Evolutionary conservation across 768 basidiomycete genomes (phyloP), one percentile per base, ranked within the genome.

Genomic region (Pleurotus tuoliensis): DNA sequence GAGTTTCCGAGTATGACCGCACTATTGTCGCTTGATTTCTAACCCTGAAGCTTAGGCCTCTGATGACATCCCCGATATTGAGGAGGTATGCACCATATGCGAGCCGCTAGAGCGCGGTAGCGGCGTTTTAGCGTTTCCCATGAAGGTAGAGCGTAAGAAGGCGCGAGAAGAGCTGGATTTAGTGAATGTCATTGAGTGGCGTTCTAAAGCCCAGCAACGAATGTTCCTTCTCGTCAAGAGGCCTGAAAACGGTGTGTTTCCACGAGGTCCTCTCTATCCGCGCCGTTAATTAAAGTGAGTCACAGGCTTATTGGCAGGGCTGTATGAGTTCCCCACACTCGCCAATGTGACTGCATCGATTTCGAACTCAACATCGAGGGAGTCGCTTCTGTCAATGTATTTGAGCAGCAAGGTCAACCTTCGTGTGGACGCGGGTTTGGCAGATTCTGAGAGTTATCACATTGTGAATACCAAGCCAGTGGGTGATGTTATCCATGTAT

Each of bases 151-250:
- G 50, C 87, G 87, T 59, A 95, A 94, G 72, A 90, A 87, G 64
- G 82, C 86, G 9, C 78, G 93, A 50, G 86, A 90, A 67, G 95
- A 98, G 65, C 73, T 89, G 44, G 92, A 94, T 66, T 75, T 88
- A 12, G 92, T 96, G 11, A 89, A 84, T 62, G 85, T 93, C n/a
- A 72, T 96, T 27, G 92, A 94, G 71, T 95, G 92, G 90, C 72
- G 75, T 34, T 63, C 68, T 12, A 62, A 58, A 16, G 54, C 56
- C 12, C 55, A 66, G 20, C 70, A 80, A 25, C 78, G 87, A 50
- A 82, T 78, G 71, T 89, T 94, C 66, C 70, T 97, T 5, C 81
- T 97, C 57, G 80, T 89, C 57, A 85, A 88, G 65, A 77, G 95
- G 61, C 94, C 94, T 16, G 84, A 93, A 66, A 82, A 81, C 67